These are phyloP conservation scores for Neurospora intermedia DNA, from an alignment of 495 filamentous ascomycete species.

Conservation along the genomic window DNA sequence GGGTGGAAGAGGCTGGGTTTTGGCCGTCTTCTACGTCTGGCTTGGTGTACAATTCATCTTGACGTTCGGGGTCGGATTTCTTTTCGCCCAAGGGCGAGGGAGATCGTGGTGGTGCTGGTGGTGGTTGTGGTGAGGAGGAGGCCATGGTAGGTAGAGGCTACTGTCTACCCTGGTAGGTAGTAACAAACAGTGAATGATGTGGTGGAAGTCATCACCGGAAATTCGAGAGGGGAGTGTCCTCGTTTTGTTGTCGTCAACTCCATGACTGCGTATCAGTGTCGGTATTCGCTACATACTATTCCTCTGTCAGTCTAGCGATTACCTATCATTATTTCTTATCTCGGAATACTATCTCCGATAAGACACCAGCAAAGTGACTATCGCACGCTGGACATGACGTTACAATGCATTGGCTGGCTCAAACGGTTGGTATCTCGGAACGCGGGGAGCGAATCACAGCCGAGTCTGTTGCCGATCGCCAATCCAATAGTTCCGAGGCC, in stretches of 20 bases:
- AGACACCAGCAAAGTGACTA: not conserved
- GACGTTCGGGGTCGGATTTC: not conserved
- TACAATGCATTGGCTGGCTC: not conserved
- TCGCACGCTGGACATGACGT: not conserved
- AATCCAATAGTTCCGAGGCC: not conserved
- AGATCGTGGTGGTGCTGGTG: not conserved
- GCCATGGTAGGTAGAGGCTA: not conserved
- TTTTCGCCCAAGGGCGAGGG: not conserved
- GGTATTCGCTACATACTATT: not conserved
- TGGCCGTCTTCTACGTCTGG: not conserved
- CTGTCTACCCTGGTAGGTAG: not conserved
- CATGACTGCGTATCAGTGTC: not conserved
- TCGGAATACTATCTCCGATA: not conserved
- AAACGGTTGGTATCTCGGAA: not conserved
- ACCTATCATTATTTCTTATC: not conserved
- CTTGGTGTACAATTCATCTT: not conserved
- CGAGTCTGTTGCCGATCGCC: not conserved
- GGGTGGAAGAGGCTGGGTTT: not conserved
- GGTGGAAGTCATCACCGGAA: not conserved
- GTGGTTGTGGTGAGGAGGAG: not conserved
- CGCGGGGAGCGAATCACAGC: not conserved
- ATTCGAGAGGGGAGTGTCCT: not conserved
- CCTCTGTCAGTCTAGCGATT: not conserved
- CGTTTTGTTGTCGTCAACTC: not conserved
- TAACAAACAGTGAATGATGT: not conserved